These are phyloP conservation scores for Globisporangium megalacanthum DNA, from an alignment of 352 stramenopile genomes.

Conservation along the genomic window DNA sequence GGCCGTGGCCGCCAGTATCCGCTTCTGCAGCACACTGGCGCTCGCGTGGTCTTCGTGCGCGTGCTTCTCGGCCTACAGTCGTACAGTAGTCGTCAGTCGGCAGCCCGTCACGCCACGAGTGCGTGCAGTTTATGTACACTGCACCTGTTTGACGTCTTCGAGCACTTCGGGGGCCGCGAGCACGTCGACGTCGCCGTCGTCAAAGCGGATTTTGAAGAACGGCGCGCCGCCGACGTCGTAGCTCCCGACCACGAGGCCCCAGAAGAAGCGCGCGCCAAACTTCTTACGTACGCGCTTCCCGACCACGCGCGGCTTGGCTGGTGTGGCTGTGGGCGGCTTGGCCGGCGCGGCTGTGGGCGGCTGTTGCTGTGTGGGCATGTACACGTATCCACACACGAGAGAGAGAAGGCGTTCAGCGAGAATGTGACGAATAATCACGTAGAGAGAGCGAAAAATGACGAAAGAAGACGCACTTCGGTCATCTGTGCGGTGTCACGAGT, in stretches of 20 bases:
- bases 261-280: slow-evolving; percentile 59
- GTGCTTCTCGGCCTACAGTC: slow-evolving; percentile 17
- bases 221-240: slow-evolving; percentile 44
- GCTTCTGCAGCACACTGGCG: neutral
- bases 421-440: too few relatives aligned
- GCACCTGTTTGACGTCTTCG: slow-evolving; percentile 29
- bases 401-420: too few relatives aligned
- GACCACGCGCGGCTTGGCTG: slow-evolving; percentile 12
- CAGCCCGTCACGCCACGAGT: neutral
- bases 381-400: too few relatives aligned
- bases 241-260: slow-evolving; percentile 49
- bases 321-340: neutral
- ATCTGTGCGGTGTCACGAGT: too few relatives aligned
- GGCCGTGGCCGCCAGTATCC: neutral
- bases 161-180: slow-evolving; percentile 47
- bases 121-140: neutral
- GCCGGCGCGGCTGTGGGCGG: neutral
- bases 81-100: neutral
- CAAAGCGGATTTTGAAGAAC: slow-evolving; percentile 82
- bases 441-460: too few relatives aligned
- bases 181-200: slow-evolving; percentile 79
- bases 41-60: slow-evolving; percentile 20
- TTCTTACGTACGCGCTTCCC: slow-evolving; percentile 56
- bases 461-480: too few relatives aligned
- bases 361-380: neutral